These are phyloP conservation scores for Pseudoneurospora amorphoporcata DNA, from an alignment of 495 filamentous ascomycete species.

Conservation along the genomic window DNA sequence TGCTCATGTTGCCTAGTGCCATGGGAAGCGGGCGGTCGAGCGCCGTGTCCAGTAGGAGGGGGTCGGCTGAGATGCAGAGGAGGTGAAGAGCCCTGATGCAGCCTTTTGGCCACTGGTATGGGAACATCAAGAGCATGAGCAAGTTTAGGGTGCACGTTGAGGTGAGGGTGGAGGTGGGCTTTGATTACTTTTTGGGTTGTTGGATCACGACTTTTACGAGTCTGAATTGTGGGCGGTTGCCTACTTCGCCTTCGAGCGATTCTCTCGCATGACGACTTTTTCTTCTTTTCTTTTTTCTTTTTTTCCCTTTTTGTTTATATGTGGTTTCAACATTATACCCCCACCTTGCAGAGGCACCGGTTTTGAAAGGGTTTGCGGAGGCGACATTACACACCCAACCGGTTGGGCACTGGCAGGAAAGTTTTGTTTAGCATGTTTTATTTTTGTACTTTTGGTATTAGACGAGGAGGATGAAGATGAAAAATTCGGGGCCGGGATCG, in stretches of 20 bases:
- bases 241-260: neutral
- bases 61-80: constrained; percentile 1
- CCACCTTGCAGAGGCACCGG: neutral
- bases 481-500: neutral
- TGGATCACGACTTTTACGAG: neutral
- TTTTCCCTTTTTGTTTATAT: neutral
- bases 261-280: neutral
- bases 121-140: neutral
- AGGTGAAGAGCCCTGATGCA: constrained; percentile 10
- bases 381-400: neutral
- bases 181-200: neutral
- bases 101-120: neutral
- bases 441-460: neutral
- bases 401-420: neutral
- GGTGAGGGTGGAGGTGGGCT: neutral
- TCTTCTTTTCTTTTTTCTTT: neutral
- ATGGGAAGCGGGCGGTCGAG: neutral
- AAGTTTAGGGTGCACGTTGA: neutral
- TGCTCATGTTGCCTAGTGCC: neutral
- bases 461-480: neutral
- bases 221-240: neutral
- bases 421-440: neutral
- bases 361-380: neutral
- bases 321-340: neutral
- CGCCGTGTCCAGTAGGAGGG: neutral